Evolutionary conservation across 306 rosid species (phyloP).

Genomic region (Trichosanthes truncata): DNA sequence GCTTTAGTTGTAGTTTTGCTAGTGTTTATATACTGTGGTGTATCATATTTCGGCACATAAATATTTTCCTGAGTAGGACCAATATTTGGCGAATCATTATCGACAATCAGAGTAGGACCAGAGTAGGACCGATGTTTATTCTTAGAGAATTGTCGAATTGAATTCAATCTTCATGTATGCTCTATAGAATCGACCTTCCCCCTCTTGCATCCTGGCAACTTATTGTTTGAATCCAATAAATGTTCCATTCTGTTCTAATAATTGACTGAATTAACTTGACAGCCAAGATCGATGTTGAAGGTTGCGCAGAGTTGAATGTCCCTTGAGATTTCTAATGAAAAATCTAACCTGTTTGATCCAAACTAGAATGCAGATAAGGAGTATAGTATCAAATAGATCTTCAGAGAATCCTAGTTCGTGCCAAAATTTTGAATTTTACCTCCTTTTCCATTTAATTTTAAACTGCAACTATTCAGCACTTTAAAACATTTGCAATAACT

Average conservation of each 20-base stretch:
- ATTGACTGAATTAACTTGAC: neutral
- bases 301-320: neutral
- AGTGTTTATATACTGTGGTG: neutral
- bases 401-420: neutral
- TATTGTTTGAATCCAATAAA: neutral
- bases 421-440: neutral
- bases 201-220: neutral
- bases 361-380: neutral
- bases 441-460: neutral
- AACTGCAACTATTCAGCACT: neutral
- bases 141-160: neutral
- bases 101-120: neutral
- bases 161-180: neutral
- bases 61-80: neutral
- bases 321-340: neutral
- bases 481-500: neutral
- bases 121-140: neutral
- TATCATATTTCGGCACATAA: neutral
- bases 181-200: neutral
- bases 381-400: neutral
- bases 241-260: neutral
- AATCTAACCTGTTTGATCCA: neutral
- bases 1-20: neutral
- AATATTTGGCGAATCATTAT: neutral
- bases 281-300: neutral